phyloP scores from a whole-genome alignment of 2,329 filamentous ascomycete genomes.

The Arthrobotrys sinensis region DNA sequence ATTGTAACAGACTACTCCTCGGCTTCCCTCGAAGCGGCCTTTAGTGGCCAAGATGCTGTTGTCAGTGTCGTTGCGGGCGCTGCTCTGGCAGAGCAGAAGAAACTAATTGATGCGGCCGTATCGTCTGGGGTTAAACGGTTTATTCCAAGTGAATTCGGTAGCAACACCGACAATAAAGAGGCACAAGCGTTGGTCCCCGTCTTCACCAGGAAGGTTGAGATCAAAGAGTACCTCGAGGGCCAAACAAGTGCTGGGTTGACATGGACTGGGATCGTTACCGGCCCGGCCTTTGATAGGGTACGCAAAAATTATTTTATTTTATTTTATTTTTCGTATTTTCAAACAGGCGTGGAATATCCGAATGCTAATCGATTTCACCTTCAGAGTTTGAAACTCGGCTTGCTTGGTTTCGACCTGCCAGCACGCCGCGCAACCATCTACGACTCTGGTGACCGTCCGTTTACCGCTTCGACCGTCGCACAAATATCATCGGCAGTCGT shows the following conservation, averaged over 20 bases:
- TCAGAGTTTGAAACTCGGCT: slow-evolving; percentile 70
- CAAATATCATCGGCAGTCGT: slow-evolving; percentile 72
- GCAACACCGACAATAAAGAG: slow-evolving; percentile 65
- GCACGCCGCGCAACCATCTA: slow-evolving; percentile 72
- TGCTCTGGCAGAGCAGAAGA: slow-evolving; percentile 69
- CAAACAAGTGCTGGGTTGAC: slow-evolving; percentile 70
- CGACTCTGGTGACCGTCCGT: slow-evolving; percentile 73
- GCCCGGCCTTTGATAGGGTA: slow-evolving; percentile 76
- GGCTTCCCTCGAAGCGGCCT: slow-evolving; percentile 71
- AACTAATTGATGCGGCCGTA: slow-evolving; percentile 74
- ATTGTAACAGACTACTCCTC: slow-evolving; percentile 69
- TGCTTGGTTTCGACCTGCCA: slow-evolving; percentile 72
- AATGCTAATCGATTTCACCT: neutral
- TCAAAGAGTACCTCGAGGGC: slow-evolving; percentile 71
- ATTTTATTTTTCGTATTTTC: slow-evolving; percentile 33
- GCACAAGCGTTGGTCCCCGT: slow-evolving; percentile 45
- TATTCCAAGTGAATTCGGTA: slow-evolving; percentile 75
- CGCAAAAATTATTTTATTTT: slow-evolving; percentile 28
- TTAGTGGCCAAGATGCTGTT: slow-evolving; percentile 75
- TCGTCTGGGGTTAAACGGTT: slow-evolving; percentile 75
- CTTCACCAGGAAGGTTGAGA: slow-evolving; percentile 55
- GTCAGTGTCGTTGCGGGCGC: slow-evolving; percentile 68
- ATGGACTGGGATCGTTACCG: slow-evolving; percentile 75
- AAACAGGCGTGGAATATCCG: too few relatives aligned
- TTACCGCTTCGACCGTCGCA: slow-evolving; percentile 71